Evolutionary conservation across 2,329 filamentous ascomycete genomes (phyloP).

Genomic region (Pezicula radicicola): DNA sequence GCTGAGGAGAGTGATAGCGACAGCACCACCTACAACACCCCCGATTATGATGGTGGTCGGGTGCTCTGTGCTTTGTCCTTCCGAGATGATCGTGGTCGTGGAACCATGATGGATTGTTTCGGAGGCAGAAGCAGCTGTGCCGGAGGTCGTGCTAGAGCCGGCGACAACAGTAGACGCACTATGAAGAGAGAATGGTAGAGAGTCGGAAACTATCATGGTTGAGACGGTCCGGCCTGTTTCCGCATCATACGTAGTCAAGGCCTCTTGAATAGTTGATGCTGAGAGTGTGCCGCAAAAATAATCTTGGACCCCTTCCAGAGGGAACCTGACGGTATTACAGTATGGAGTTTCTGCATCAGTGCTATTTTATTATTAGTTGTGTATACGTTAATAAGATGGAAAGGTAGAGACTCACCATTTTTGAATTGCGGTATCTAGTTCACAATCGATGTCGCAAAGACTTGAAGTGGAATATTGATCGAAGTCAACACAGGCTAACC

Average conservation of each 20-base stretch:
- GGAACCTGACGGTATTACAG: conserved; percentile 44
- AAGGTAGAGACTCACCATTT: conserved; percentile 39
- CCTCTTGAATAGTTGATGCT: conserved; percentile 31
- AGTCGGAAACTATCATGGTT: conserved; percentile 6
- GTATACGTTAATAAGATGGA: too few species aligned
- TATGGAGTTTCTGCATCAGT: conserved; percentile 32
- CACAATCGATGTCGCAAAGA: conserved; percentile 33
- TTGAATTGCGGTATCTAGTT: conserved; percentile 34
- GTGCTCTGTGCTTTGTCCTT: not conserved
- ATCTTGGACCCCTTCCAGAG: conserved; percentile 35
- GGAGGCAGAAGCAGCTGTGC: not conserved
- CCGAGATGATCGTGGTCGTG: not conserved
- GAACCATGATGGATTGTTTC: not conserved
- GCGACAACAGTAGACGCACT: not conserved
- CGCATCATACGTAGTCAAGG: conserved; percentile 39
- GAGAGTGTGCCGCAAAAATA: conserved; percentile 39
- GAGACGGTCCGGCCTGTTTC: conserved; percentile 31
- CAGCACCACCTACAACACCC: not conserved
- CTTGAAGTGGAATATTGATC: conserved; percentile 30
- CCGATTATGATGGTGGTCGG: not conserved
- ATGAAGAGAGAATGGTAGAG: not conserved
- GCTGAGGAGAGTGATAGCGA: not conserved
- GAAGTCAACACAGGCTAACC: conserved; percentile 37
- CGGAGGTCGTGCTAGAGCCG: not conserved
- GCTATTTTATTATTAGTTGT: conserved; percentile 27